A percentile compares a stretch with the other conserved stretches of the same genome.
phyloP scores from a whole-genome alignment of 306 rosid genomes.

The Ammopiptanthus mongolicus region DNA sequence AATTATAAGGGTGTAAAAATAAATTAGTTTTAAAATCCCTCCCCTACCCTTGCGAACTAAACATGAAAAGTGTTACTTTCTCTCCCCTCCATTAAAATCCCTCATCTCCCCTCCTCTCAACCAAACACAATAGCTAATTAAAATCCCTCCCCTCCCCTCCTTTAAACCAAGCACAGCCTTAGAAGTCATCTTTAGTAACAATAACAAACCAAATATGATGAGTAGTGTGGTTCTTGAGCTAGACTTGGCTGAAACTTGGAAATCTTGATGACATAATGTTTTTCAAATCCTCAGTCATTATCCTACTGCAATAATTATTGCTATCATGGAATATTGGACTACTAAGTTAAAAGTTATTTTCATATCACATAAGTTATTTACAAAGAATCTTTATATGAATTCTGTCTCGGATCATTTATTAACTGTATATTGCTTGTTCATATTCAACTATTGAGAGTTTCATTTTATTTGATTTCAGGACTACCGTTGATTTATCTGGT shows the following conservation, averaged over 20 bases:
- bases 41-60: too few species aligned
- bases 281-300: not conserved
- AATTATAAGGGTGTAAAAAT: too few species aligned
- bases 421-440: not conserved
- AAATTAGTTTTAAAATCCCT: too few species aligned
- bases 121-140: too few species aligned
- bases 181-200: not conserved
- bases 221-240: not conserved
- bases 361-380: not conserved
- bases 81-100: too few species aligned
- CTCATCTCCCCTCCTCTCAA: too few species aligned
- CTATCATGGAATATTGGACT: not conserved
- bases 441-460: conserved; percentile 17
- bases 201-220: not conserved
- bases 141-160: too few species aligned
- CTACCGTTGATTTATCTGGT: conserved; percentile 12
- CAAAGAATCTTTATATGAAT: not conserved
- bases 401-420: not conserved
- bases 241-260: not conserved
- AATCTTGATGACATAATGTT: not conserved
- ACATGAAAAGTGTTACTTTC: too few species aligned
- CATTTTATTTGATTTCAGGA: conserved; percentile 12
- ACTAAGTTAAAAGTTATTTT: not conserved
- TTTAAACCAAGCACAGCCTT: too few species aligned
- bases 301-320: not conserved